Base-by-base conservation (phyloP, 208 protist genomes). In the Trypanosoma avium region DNA sequence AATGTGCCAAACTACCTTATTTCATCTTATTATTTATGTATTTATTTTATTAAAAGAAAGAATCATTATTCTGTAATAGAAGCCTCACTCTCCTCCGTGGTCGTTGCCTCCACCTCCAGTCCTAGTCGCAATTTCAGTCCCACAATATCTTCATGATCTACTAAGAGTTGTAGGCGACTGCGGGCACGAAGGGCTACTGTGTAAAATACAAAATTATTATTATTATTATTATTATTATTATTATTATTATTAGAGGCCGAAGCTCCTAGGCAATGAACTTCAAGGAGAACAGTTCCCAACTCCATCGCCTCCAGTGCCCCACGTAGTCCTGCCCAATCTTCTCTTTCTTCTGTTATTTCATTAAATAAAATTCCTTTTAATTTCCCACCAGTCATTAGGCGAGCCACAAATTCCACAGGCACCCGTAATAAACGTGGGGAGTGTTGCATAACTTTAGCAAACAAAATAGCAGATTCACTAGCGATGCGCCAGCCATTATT, bases 101-200 rank as follows among this genome's bases (percentile, higher is more conserved):
- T n/a, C n/a, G n/a, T n/a, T 29, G 45, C 43, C 2, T 59, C 63
- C 33, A 17, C 56, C 13, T 62, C 59, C 46, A 90, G 54, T 2
- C 85, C 84, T 5, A 94, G 67, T 3, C 88, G 79, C 45, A 94
- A 64, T 65, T 71, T 81, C 67, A 94, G 65, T n/a, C 85, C 88
- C 13, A 77, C 77, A 30, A 94, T n/a, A 58, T 94, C 88, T 36
- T 94, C 88, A 52, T 92, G 84, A 36, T 92, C 85, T 0, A 94
- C 79, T 22, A 89, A 74, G 5, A 94, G 71, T 73, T 92, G 84
- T 29, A 94, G 45, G 35, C 81, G 70, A 15, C 68, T 78, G 19
- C 85, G 84, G 12, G 88, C 88, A 27, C 88, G 77, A 40, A 94
- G 73, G 1, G 75, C 83, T 1, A 87, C 81, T 7, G 78, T 74